Base-by-base conservation (phyloP, 1,139 yeast genomes). In the Protomyces macrosporus region DNA sequence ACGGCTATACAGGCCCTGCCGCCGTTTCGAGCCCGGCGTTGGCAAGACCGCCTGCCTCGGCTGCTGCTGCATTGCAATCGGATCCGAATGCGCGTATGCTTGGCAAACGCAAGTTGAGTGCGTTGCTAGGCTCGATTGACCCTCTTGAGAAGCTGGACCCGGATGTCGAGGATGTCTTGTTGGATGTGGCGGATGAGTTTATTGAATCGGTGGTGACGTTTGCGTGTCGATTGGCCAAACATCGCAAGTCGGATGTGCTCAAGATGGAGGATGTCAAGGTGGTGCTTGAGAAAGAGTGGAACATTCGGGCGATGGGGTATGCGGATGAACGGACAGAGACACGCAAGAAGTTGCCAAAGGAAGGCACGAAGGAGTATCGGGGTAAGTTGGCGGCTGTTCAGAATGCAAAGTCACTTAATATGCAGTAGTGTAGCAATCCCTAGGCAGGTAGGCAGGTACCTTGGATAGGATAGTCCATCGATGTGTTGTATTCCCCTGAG, bases 141-240 rank as follows among this genome's bases (percentile, higher is more conserved):
- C 63, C 67, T 12, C 90, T 91, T 6, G 83, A 68, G 67, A 55
- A 55, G 39, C 86, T 3, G 91, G 88, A 73, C 90, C 88, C 74
- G 34, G 67, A 64, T 42, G 68, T 62, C 35, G 66, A 63, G 53
- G 66, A 58, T 91, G 93, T 36, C 55, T 77, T 93, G 58, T 79
- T 95, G 58, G 98, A 95, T 74, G 79, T 93, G 66, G 98, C 98
- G 0, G 99, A 95, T 73, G 98, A 95, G 72, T 93, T 93, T 74
- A 95, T 93, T 12, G 83, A 88, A 14, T 86, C 88, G 59, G 96
- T 95, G 1, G 90, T 97, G 0, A 82, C 90, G 2, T 93, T 93
- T 78, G 96, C 97, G 0, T 93, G 98, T 74, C 83, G 95, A 65
- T 79, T 93, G 70, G 98, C 99, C 16, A 93, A 93, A 73, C 97